phyloP scores from a whole-genome alignment of 2,329 filamentous ascomycete genomes.

The Cladorrhinum sp. region DNA sequence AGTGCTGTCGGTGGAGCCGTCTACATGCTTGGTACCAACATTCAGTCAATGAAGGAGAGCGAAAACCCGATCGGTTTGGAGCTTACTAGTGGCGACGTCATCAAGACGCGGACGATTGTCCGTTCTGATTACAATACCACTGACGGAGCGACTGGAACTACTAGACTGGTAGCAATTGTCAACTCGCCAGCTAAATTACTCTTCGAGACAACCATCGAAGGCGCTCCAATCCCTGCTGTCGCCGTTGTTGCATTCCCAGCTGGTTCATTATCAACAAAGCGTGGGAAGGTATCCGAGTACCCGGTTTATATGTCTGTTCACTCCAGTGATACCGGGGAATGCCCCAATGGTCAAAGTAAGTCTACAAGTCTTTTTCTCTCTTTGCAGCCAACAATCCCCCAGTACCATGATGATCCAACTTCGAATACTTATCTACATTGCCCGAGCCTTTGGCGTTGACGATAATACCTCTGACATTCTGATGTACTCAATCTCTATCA shows the following conservation, averaged over 20 bases:
- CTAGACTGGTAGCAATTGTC: slow-evolving; percentile 66
- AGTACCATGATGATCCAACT: slow-evolving; percentile 79
- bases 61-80: slow-evolving; percentile 23
- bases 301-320: slow-evolving; percentile 67
- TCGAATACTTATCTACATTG: slow-evolving; percentile 99
- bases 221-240: slow-evolving; percentile 70
- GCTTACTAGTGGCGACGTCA: slow-evolving; percentile 55
- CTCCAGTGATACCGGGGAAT: slow-evolving; percentile 90
- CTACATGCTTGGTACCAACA: slow-evolving; percentile 77
- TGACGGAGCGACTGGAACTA: slow-evolving; percentile 37
- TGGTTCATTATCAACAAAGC: slow-evolving; percentile 40
- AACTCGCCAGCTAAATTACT: slow-evolving; percentile 62
- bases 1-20: slow-evolving; percentile 86
- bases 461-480: slow-evolving; percentile 86
- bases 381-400: slow-evolving; percentile 21
- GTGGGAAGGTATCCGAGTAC: slow-evolving; percentile 36
- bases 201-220: slow-evolving; percentile 71
- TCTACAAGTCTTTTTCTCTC: slow-evolving; percentile 33
- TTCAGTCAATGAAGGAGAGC: slow-evolving; percentile 41
- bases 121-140: slow-evolving; percentile 37
- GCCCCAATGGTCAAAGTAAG: slow-evolving; percentile 86
- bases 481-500: slow-evolving; percentile 50
- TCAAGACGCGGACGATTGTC: slow-evolving; percentile 56
- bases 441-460: slow-evolving; percentile 82
- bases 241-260: slow-evolving; percentile 66